phyloP scores from a whole-genome alignment of 2,329 filamentous ascomycete genomes.

The Exophiala xenobiotica region DNA sequence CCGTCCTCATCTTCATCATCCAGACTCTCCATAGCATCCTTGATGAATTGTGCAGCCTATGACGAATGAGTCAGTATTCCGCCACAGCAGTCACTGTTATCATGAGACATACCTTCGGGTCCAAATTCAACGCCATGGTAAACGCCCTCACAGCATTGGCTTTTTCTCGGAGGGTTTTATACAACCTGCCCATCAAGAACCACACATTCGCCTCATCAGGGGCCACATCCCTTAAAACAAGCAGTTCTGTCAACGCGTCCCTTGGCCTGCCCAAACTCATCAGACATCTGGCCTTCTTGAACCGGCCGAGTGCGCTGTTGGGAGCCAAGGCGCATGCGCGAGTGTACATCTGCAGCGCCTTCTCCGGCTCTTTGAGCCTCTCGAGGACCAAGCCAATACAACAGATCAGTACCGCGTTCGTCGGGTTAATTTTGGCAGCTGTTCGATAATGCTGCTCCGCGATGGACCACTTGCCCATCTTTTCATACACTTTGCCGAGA shows the following conservation, averaged over 20 bases:
- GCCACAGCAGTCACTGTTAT: background rate
- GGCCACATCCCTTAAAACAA: constrained; percentile 84
- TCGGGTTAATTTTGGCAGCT: constrained; percentile 85
- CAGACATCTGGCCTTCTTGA: constrained; percentile 87
- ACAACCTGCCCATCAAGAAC: constrained; percentile 75
- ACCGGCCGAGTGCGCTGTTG: constrained; percentile 75
- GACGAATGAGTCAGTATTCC: constrained; percentile 23
- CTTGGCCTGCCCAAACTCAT: constrained; percentile 71
- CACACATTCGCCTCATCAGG: constrained; percentile 96
- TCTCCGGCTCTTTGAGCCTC: constrained; percentile 77
- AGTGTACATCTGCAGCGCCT: constrained; percentile 77
- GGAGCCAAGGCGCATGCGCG: constrained; percentile 81
- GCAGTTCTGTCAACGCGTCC: constrained; percentile 75
- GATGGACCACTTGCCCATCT: constrained; percentile 85
- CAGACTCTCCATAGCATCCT: constrained; percentile 91
- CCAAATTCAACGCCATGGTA: constrained; percentile 89
- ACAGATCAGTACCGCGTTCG: constrained; percentile 87
- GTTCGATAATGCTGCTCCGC: constrained; percentile 89
- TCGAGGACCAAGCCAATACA: constrained; percentile 89
- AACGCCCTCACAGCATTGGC: constrained; percentile 86
- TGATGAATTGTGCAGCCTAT: constrained; percentile 88
- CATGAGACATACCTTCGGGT: constrained; percentile 74
- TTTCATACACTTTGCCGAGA: constrained; percentile 76
- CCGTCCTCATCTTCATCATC: constrained; percentile 72
- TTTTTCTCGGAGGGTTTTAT: constrained; percentile 59